These are phyloP conservation scores for Cladosporium sp. DNA, from an alignment of 2,329 filamentous ascomycete species.

Conservation along the genomic window DNA sequence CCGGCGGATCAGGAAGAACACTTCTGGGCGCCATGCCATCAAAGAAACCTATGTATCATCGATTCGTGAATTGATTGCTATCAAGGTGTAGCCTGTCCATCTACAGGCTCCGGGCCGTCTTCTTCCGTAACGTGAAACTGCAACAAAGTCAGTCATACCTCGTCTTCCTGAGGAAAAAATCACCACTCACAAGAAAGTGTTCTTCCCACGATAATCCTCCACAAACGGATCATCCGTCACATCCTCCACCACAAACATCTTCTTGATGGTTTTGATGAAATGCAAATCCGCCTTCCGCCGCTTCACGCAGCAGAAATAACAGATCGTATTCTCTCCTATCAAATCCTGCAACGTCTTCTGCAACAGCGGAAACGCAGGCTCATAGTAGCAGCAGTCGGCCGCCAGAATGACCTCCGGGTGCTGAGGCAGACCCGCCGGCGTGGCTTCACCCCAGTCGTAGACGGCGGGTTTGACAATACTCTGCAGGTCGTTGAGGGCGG, in stretches of 20 bases:
- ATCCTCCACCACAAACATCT: conserved; percentile 45
- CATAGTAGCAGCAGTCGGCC: conserved; percentile 95
- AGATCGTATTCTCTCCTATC: conserved; percentile 61
- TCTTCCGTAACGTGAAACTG: conserved; percentile 23
- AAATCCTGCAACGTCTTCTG: conserved; percentile 73
- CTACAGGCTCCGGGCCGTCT: conserved; percentile 6
- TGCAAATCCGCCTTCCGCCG: conserved; percentile 64
- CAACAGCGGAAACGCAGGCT: conserved; percentile 87
- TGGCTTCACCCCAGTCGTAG: conserved; percentile 68
- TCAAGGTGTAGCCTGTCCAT: neutral
- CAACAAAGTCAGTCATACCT: neutral
- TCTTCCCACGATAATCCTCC: conserved; percentile 43
- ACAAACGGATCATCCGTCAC: conserved; percentile 48
- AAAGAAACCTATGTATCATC: too few relatives aligned
- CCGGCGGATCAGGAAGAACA: too few relatives aligned
- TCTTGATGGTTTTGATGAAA: conserved; percentile 49
- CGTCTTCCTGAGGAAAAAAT: neutral
- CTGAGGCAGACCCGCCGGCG: conserved; percentile 40
- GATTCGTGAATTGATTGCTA: neutral
- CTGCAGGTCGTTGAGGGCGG: conserved; percentile 70
- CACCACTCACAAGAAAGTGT: conserved; percentile 45
- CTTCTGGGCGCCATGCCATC: too few relatives aligned
- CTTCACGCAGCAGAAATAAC: conserved; percentile 94
- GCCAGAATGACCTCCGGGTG: conserved; percentile 82
- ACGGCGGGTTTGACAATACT: conserved; percentile 62